Conservation (phyloP, 2,329 filamentous ascomycete species). For the Diplocarpon mali region DNA sequence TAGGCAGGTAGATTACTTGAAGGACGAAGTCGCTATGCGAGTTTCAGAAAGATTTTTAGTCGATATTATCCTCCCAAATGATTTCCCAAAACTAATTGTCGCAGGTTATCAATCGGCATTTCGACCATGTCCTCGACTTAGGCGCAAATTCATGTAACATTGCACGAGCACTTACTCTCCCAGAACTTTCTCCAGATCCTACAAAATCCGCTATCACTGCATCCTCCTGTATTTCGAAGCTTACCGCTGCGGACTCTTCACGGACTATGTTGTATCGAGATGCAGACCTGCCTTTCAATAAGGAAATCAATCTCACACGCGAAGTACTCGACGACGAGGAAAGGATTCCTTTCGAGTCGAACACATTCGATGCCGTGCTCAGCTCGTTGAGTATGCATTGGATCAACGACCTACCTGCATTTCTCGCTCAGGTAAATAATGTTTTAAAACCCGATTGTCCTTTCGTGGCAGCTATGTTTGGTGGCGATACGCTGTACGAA, state of each 20-base stretch:
- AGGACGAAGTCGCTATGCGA: constrained; percentile 79
- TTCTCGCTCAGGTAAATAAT: constrained; percentile 75
- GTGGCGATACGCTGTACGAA: constrained; percentile 88
- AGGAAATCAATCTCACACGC: constrained; percentile 58
- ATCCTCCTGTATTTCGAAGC: constrained; percentile 56
- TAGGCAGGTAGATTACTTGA: constrained; percentile 79
- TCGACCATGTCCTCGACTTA: constrained; percentile 76
- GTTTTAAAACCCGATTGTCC: constrained; percentile 82
- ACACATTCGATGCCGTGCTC: constrained; percentile 79
- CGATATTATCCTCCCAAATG: constrained; percentile 19
- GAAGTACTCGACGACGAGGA: constrained; percentile 67
- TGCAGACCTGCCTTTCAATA: constrained; percentile 61
- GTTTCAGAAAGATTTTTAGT: constrained; percentile 79
- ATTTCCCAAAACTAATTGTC: constrained; percentile 8
- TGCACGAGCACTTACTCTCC: constrained; percentile 64
- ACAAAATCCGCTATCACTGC: constrained; percentile 51
- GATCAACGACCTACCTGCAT: constrained; percentile 89
- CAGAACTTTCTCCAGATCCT: constrained; percentile 51
- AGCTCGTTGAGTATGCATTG: constrained; percentile 88
- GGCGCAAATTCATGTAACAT: constrained; percentile 96
- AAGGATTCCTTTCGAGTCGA: constrained; percentile 61
- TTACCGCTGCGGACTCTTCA: constrained; percentile 78
- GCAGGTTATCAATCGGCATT: constrained; percentile 84
- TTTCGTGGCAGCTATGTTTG: constrained; percentile 93
- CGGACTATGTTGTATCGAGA: constrained; percentile 71